A percentile compares a stretch with the other conserved stretches of the same genome.
These are phyloP conservation scores for Arthroderma sp. DNA, from an alignment of 2,329 filamentous ascomycete species.

Conservation along the genomic window DNA sequence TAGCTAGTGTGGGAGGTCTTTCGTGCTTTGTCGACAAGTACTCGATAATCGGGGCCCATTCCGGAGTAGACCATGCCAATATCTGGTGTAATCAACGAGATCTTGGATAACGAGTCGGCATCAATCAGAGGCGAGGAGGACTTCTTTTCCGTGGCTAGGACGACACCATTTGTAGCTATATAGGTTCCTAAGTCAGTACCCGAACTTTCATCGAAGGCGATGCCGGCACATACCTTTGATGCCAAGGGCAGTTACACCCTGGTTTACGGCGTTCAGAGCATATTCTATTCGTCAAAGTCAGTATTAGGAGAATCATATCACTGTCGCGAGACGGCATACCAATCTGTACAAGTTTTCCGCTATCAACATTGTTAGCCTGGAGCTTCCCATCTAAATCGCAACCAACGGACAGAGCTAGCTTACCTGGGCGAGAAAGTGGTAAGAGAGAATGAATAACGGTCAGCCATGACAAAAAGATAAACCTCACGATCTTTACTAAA, in stretches of 20 bases:
- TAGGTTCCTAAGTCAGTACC: neutral
- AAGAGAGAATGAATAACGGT: constrained; percentile 97
- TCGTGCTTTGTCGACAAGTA: constrained; percentile 92
- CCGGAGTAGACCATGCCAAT: constrained; percentile 99
- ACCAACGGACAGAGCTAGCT: too few species aligned
- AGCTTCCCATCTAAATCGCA: neutral
- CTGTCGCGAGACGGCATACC: constrained; percentile 39
- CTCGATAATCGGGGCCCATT: constrained; percentile 97
- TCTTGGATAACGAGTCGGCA: constrained; percentile 85
- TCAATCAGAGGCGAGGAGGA: constrained; percentile 96
- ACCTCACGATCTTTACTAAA: too few species aligned
- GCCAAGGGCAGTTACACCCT: constrained; percentile 93
- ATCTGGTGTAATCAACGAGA: constrained; percentile 95
- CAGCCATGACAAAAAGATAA: constrained; percentile 55
- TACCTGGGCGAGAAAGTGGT: constrained; percentile 99
- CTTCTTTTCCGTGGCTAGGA: constrained; percentile 98
- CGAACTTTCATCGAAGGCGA: constrained; percentile 5
- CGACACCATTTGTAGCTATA: constrained; percentile 91
- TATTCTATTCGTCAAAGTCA: constrained; percentile 55
- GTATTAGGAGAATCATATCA: neutral
- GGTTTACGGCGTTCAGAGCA: constrained; percentile 97
- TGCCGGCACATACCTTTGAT: constrained; percentile 64
- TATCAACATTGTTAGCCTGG: constrained; percentile 39
- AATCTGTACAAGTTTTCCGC: constrained; percentile 98
- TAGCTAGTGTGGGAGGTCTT: constrained; percentile 97